Percentiles rank a stretch among this genome's conserved stretches.
These are phyloP conservation scores for Fusarium praegraminearum DNA, from an alignment of 2,329 filamentous ascomycete genomes.

Conservation along the genomic window DNA sequence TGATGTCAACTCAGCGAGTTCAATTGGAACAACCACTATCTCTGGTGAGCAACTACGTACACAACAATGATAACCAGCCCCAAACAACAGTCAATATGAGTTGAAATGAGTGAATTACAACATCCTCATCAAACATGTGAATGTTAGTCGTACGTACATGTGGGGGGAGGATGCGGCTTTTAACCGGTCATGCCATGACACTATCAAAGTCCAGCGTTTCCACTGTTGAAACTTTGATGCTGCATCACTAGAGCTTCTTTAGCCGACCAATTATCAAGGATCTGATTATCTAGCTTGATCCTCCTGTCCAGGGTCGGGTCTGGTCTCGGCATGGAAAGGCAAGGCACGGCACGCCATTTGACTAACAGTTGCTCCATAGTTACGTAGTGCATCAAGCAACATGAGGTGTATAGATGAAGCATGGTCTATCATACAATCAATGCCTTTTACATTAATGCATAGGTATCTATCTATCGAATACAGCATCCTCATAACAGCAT, in stretches of 20 bases:
- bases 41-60: no score
- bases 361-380: neutral
- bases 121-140: slow-evolving; percentile 6
- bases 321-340: slow-evolving; percentile 10
- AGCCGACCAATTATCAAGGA: slow-evolving; percentile 22
- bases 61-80: accelerated
- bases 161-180: slow-evolving; percentile 37
- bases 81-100: neutral
- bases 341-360: slow-evolving; percentile 19
- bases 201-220: slow-evolving; percentile 7
- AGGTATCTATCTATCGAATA: slow-evolving; percentile 25
- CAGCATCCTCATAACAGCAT: slow-evolving; percentile 15
- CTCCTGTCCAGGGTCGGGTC: neutral
- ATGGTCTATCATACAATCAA: neutral
- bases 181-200: slow-evolving; percentile 32
- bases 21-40: neutral
- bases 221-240: slow-evolving; percentile 6
- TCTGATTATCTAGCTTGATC: slow-evolving; percentile 25
- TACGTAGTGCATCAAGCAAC: neutral
- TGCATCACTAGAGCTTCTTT: slow-evolving; percentile 10
- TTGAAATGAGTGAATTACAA: neutral
- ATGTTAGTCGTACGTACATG: neutral
- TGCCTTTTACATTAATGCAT: slow-evolving; percentile 6
- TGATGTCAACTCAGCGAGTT: slow-evolving; percentile 7
- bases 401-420: neutral